These are phyloP conservation scores for Kazachstania africana DNA, from an alignment of 805 yeast genomes.

Conservation along the genomic window DNA sequence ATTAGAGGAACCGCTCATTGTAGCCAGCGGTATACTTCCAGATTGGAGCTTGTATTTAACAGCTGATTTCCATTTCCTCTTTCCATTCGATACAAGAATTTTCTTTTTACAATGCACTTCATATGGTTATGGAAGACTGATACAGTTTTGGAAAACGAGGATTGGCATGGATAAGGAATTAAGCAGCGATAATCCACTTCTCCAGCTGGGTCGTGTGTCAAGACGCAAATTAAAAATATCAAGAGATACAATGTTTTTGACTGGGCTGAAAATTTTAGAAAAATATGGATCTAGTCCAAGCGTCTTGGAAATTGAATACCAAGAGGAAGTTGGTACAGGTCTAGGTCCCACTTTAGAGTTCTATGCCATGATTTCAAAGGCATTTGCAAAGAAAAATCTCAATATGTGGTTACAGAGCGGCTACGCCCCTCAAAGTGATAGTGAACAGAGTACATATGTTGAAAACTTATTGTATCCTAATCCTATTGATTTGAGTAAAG, in stretches of 20 bases:
- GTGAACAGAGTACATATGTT: constrained; percentile 26
- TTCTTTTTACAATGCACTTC: constrained; percentile 78
- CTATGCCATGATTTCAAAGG: constrained; percentile 68
- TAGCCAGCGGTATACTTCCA: constrained; percentile 79
- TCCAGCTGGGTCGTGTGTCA: constrained; percentile 59
- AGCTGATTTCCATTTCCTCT: constrained; percentile 63
- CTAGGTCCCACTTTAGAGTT: constrained; percentile 93
- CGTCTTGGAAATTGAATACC: constrained; percentile 74
- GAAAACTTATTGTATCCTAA: constrained; percentile 61
- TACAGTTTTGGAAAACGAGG: constrained; percentile 62
- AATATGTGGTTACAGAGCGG: constrained; percentile 56
- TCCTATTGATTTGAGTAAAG: constrained; percentile 34
- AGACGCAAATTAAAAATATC: constrained; percentile 73
- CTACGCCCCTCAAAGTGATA: constrained; percentile 15
- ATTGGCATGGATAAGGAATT: constrained; percentile 29
- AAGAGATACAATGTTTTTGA: constrained; percentile 54
- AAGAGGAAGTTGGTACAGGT: constrained; percentile 91
- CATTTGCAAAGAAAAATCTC: constrained; percentile 46
- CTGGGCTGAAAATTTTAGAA: constrained; percentile 69
- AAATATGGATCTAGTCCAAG: constrained; percentile 72
- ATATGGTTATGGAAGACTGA: constrained; percentile 76
- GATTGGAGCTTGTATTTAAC: constrained; percentile 74
- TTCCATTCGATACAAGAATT: constrained; percentile 72
- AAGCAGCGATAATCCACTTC: constrained; percentile 16
- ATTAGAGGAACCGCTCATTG: constrained; percentile 77